phyloP scores from a whole-genome alignment of 495 filamentous ascomycete species.

The Durotheca rogersii region DNA sequence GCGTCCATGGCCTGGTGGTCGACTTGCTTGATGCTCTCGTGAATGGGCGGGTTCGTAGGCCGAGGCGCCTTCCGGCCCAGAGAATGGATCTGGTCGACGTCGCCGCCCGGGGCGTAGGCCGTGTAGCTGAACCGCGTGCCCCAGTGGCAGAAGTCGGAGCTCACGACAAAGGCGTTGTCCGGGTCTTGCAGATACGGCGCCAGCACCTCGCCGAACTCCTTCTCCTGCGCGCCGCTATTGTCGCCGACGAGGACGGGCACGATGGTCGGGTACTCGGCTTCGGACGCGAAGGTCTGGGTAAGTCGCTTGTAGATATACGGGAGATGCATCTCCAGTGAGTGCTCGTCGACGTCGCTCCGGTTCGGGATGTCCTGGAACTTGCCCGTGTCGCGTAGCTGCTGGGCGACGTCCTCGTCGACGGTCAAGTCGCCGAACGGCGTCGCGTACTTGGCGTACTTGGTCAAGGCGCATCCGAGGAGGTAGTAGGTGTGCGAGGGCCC shows the following conservation, averaged over 20 bases:
- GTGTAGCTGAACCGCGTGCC: constrained; percentile 84
- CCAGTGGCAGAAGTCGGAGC: constrained; percentile 98
- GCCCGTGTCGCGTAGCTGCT: constrained; percentile 60
- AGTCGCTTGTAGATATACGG: constrained; percentile 90
- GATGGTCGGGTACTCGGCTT: constrained; percentile 64
- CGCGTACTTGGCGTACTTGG: constrained; percentile 70
- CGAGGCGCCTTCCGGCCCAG: constrained; percentile 21
- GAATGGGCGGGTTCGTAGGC: constrained; percentile 60
- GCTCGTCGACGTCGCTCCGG: constrained; percentile 77
- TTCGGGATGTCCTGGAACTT: constrained; percentile 74
- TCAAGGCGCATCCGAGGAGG: constrained; percentile 73
- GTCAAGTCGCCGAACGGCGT: constrained; percentile 82
- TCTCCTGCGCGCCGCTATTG: constrained; percentile 65
- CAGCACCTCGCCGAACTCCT: constrained; percentile 67
- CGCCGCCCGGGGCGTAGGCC: constrained; percentile 64
- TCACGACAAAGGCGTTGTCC: constrained; percentile 78
- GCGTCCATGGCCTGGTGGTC: constrained; percentile 82
- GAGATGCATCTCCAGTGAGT: constrained; percentile 95
- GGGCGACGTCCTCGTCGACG: constrained; percentile 68
- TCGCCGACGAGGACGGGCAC: constrained; percentile 89
- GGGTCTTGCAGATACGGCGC: constrained; percentile 77
- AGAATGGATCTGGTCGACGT: constrained; percentile 24
- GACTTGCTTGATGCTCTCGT: constrained; percentile 81
- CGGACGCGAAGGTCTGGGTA: constrained; percentile 52
- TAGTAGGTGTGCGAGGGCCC: constrained; percentile 92